Conservation (phyloP, 192 early-diverging fungal genomes). For the Coemansia javaensis region DNA sequence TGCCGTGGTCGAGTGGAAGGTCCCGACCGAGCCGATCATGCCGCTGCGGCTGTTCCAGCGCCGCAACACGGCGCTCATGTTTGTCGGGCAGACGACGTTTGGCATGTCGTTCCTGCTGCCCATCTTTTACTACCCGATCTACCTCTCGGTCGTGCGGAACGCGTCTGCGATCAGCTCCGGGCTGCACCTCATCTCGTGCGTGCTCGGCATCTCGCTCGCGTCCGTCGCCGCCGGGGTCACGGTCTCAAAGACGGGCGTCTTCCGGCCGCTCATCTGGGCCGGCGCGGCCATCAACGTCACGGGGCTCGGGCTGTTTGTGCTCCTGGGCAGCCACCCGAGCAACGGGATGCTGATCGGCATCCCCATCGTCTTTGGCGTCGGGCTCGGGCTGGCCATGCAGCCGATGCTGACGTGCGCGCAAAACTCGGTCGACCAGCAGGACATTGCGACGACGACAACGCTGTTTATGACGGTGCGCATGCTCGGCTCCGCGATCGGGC, state of each 20-base stretch:
- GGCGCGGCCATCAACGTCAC: conserved; percentile 18
- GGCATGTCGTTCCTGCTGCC: conserved; percentile 37
- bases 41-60: conserved; percentile 56
- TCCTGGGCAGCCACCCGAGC: conserved; percentile 22
- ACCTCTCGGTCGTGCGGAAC: conserved; percentile 62
- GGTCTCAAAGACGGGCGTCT: conserved; percentile 31
- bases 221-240: conserved; percentile 25
- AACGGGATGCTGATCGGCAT: conserved; percentile 34
- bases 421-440: conserved; percentile 19
- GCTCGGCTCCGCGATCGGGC: conserved; percentile 39
- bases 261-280: conserved; percentile 18
- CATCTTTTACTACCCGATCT: conserved; percentile 60
- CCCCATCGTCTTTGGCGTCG: conserved; percentile 41
- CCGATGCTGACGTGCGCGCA: conserved; percentile 40
- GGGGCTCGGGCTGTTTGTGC: conserved; percentile 31
- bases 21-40: conserved; percentile 60
- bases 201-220: conserved; percentile 32
- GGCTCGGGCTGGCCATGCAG: conserved; percentile 44
- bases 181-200: conserved; percentile 32
- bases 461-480: conserved; percentile 37
- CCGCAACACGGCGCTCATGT: conserved; percentile 33
- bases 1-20: conserved; percentile 58
- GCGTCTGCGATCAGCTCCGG: conserved; percentile 33
- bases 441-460: conserved; percentile 38
- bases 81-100: conserved; percentile 18